Evolutionary conservation across 2,329 filamentous ascomycete species (phyloP), one percentile per base, ranked within the genome.

Genomic region (Phyllosticta citriasiana): DNA sequence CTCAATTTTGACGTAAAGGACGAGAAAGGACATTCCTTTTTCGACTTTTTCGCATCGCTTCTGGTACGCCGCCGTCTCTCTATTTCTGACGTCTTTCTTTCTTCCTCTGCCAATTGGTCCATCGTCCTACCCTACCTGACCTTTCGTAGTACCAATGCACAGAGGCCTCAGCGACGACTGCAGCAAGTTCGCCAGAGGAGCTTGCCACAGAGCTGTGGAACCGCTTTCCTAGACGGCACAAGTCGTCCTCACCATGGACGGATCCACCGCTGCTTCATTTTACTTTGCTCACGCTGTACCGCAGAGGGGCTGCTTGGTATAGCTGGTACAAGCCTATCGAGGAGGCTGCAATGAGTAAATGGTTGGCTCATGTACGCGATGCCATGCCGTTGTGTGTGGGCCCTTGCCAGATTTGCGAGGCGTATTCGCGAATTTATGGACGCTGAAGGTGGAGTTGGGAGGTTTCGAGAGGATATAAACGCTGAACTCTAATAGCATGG

Each of bases 61-160:
- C 14, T 47, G 12, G 40, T 47, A 47, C 14, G 40, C n/a, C 14
- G 40, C n/a, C 3, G 4, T 47, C 16, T 47, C 40, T 47, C 40
- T 0, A 7, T n/a, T 4, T n/a, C 16, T 4, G 4, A n/a, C 14
- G 2, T 7, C 40, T 6, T 47, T 3, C 3, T 3, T n/a, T 2
- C 5, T n/a, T 47, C n/a, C 5, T 3, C 7, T 4, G 14, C 7
- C 14, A n/a, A 7, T 47, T n/a, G 35, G 2, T 47, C n/a, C 14
- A 4, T 47, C 16, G 40, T 47, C 40, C 40, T 47, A n/a, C 40
- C 14, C 40, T 16, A 6, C 40, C 40, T 47, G 40, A 47, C 40
- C 7, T 47, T n/a, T 4, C 2, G 14, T 47, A 47, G 40, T n/a
- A n/a, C 14, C 40, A 47, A 19, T 47, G 40, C 16, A 47, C 40